A percentile compares a stretch with the other conserved stretches of the same genome.
Evolutionary conservation across 495 filamentous ascomycete genomes (phyloP).

Genomic region (Talaromyces borbonicus): DNA sequence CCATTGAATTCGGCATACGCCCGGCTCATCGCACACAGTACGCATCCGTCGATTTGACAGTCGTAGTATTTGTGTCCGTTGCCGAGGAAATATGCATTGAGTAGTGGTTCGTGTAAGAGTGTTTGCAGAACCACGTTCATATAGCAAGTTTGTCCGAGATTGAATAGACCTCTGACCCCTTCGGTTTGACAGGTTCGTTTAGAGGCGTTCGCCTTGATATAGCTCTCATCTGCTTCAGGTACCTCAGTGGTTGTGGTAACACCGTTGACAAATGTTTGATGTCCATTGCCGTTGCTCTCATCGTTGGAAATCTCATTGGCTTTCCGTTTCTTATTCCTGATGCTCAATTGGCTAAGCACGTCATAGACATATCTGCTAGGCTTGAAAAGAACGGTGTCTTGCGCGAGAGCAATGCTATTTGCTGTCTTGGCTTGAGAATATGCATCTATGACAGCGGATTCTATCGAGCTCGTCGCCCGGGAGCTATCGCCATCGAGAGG

Average conservation of each 20-base stretch:
- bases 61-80: constrained; percentile 68
- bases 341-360: constrained; percentile 1
- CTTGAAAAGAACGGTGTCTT: background rate
- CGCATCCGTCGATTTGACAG: constrained; percentile 58
- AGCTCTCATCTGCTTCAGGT: constrained; percentile 24
- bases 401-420: background rate
- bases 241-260: background rate
- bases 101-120: constrained; percentile 77
- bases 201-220: constrained; percentile 32
- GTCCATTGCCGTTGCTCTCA: background rate
- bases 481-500: background rate
- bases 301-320: constrained; percentile 1
- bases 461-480: constrained; percentile 2
- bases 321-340: constrained; percentile 1
- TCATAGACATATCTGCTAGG: constrained; percentile 1
- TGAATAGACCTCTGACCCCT: constrained; percentile 77
- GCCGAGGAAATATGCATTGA: constrained; percentile 76
- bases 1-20: constrained; percentile 87
- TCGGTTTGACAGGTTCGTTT: constrained; percentile 36
- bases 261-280: background rate
- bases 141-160: constrained; percentile 90
- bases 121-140: constrained; percentile 85
- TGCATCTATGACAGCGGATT: constrained; percentile 2
- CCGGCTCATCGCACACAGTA: constrained; percentile 81
- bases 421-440: constrained; percentile 5